These are phyloP conservation scores for Elsinoe australis DNA, from an alignment of 2,329 filamentous ascomycete species.

Conservation along the genomic window DNA sequence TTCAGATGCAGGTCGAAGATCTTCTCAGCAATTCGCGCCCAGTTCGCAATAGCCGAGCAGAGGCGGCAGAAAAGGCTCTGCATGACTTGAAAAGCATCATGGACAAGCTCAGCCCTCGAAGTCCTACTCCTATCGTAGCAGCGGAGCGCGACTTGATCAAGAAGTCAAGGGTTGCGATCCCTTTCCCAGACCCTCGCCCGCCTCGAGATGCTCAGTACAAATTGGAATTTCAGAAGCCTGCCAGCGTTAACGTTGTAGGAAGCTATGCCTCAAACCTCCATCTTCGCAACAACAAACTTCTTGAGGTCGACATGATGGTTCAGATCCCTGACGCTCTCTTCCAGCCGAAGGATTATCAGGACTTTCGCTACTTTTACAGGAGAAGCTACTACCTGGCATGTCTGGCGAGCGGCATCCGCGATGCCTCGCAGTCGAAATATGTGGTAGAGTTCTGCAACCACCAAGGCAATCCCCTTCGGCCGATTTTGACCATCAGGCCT, in stretches of 20 bases:
- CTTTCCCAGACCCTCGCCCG: slow-evolving; percentile 76
- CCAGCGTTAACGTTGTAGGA: slow-evolving; percentile 77
- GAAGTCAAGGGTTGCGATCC: slow-evolving; percentile 61
- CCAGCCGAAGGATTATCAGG: slow-evolving; percentile 89
- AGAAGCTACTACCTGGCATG: slow-evolving; percentile 85
- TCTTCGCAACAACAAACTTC: slow-evolving; percentile 50
- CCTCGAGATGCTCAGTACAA: slow-evolving; percentile 72
- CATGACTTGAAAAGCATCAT: slow-evolving; percentile 50
- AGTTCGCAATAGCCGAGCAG: slow-evolving; percentile 49
- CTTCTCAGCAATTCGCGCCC: slow-evolving; percentile 51
- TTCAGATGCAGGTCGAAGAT: slow-evolving; percentile 61
- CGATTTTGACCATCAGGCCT: slow-evolving; percentile 50
- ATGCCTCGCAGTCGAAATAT: slow-evolving; percentile 54
- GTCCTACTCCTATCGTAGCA: slow-evolving; percentile 50
- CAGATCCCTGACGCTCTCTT: slow-evolving; percentile 74
- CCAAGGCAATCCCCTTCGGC: slow-evolving; percentile 49
- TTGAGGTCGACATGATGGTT: slow-evolving; percentile 73
- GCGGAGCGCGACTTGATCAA: slow-evolving; percentile 62
- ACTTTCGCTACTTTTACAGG: slow-evolving; percentile 91
- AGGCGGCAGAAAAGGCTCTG: slow-evolving; percentile 46
- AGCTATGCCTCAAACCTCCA: slow-evolving; percentile 75
- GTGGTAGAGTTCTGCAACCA: slow-evolving; percentile 25
- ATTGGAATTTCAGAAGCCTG: slow-evolving; percentile 66
- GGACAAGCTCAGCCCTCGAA: slow-evolving; percentile 47
- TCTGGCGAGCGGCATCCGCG: slow-evolving; percentile 62